Conservation (phyloP, 192 early-diverging fungal genomes). For the Coemansia sp. region DNA sequence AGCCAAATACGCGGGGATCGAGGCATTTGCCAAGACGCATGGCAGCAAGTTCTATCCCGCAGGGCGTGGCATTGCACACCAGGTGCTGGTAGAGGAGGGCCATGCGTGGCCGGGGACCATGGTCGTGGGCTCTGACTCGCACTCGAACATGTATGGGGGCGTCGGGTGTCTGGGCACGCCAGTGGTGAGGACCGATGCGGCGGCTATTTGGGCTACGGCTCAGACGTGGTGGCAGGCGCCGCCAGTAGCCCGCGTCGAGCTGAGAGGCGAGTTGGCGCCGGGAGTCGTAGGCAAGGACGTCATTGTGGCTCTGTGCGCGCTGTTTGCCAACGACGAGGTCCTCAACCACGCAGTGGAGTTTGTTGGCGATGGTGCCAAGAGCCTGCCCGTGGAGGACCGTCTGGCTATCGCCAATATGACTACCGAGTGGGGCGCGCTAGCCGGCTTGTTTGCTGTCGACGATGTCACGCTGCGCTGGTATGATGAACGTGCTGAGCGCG, state of each 20-base stretch:
- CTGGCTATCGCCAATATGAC: slow-evolving; percentile 99
- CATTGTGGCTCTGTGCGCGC: slow-evolving; percentile 89
- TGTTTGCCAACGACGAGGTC: slow-evolving; percentile 92
- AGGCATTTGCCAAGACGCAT: slow-evolving; percentile 76
- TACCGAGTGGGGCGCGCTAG: slow-evolving; percentile 98
- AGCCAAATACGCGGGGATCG: slow-evolving; percentile 82
- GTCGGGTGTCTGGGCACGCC: slow-evolving; percentile 94
- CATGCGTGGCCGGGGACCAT: slow-evolving; percentile 92
- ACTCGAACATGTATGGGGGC: slow-evolving; percentile 99
- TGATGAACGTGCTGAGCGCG: slow-evolving; percentile 54
- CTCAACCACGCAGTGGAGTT: slow-evolving; percentile 98
- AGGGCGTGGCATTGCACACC: slow-evolving; percentile 96
- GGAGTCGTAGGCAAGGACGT: slow-evolving; percentile 98
- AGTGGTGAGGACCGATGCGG: slow-evolving; percentile 96
- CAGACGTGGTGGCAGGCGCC: slow-evolving; percentile 99
- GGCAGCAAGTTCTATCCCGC: slow-evolving; percentile 91
- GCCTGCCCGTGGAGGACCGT: slow-evolving; percentile 81
- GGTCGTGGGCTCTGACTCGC: slow-evolving; percentile 96
- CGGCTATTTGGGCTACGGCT: slow-evolving; percentile 97
- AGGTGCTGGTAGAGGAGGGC: slow-evolving; percentile 96
- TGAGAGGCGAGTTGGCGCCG: slow-evolving; percentile 69
- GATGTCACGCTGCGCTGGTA: slow-evolving; percentile 72
- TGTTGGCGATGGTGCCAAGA: slow-evolving; percentile 62
- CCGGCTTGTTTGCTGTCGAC: slow-evolving; percentile 95
- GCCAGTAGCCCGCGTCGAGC: slow-evolving; percentile 87